Percentiles rank a stretch among this genome's conserved stretches.
Evolutionary conservation across 2,329 filamentous ascomycete genomes (phyloP).

Genomic region (Dactylellina sp.): DNA sequence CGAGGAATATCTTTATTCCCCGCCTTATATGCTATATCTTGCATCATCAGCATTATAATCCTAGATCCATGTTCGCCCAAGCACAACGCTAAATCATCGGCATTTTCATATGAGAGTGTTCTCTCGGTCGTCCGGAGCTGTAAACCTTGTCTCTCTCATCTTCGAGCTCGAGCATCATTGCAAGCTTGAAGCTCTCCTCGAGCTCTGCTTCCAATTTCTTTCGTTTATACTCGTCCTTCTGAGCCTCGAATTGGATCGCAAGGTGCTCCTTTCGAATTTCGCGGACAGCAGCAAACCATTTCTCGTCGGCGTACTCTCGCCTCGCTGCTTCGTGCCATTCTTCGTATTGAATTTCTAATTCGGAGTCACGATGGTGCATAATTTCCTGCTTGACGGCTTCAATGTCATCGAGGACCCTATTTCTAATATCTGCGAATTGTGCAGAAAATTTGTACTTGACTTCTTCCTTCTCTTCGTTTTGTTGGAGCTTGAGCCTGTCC

Average conservation of each 20-base stretch:
- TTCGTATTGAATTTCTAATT: conserved; percentile 35
- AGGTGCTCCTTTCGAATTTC: conserved; percentile 54
- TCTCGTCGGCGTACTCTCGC: conserved; percentile 50
- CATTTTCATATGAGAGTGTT: conserved; percentile 38
- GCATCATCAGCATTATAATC: conserved; percentile 36
- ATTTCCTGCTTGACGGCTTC: conserved; percentile 39
- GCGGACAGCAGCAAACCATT: conserved; percentile 52
- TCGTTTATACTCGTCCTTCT: conserved; percentile 48
- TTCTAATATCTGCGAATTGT: conserved; percentile 28
- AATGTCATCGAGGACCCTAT: conserved; percentile 37
- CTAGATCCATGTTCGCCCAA: conserved; percentile 43
- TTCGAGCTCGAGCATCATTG: conserved; percentile 54
- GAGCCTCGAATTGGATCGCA: conserved; percentile 53
- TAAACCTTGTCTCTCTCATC: conserved; percentile 55
- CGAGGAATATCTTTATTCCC: conserved; percentile 15
- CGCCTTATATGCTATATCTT: conserved; percentile 9
- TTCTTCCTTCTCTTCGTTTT: conserved; percentile 43
- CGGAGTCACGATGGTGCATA: conserved; percentile 23
- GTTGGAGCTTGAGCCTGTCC: conserved; percentile 36
- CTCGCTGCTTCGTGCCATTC: conserved; percentile 48
- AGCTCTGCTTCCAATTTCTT: conserved; percentile 51
- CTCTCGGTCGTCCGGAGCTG: conserved; percentile 46
- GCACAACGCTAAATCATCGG: conserved; percentile 38
- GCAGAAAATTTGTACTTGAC: conserved; percentile 35
- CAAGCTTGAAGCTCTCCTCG: conserved; percentile 51